Evolutionary conservation across 345 rosid genomes (phyloP), one percentile per base, ranked within the genome.

Genomic region (Acer negundo): DNA sequence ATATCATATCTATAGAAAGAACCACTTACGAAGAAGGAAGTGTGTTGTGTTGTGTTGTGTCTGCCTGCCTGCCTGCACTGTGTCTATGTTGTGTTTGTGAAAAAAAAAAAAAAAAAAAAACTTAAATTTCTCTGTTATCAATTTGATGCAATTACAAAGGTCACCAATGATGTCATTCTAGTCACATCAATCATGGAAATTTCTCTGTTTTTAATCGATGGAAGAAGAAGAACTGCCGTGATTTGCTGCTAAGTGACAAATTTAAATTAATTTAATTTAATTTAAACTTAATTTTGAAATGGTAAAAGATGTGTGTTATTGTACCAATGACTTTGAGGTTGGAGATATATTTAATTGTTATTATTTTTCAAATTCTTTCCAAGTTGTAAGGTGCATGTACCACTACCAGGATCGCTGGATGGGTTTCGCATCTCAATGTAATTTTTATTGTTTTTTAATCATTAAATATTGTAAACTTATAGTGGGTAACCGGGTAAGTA

Each of bases 141-240:
- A 19, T 47, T 26, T 62, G 69, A 17, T 11, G 19, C 42, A 63
- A 64, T 26, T 24, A 11, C 70, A 47, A 17, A 6, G 46, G 62
- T 74, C 77, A 49, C 55, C 17, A 31, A n/a, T 74, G 62, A 62
- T 19, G 61, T 74, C 77, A n/a, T 63, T 12, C 4, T 7, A n/a
- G 15, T 26, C 23, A 1, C 67, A 24, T 3, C 3, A 19, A 73
- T 19, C 28, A n/a, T 26, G 40, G 4, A 7, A 20, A 59, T 13
- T 15, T 8, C 7, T 3, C 55, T 46, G 69, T 62, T 24, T 42
- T 24, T 44, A 46, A 62, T 1, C 26, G 0, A 59, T 8, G 3
- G 3, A 59, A 20, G 63, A 20, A n/a, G 10, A 11, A 31, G 28
- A n/a, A 20, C 13, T 28, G 31, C 35, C 69, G 62, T 64, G 31